These are phyloP conservation scores for Phaseolus coccineus DNA, from an alignment of 331 rosid genomes.

Conservation along the genomic window DNA sequence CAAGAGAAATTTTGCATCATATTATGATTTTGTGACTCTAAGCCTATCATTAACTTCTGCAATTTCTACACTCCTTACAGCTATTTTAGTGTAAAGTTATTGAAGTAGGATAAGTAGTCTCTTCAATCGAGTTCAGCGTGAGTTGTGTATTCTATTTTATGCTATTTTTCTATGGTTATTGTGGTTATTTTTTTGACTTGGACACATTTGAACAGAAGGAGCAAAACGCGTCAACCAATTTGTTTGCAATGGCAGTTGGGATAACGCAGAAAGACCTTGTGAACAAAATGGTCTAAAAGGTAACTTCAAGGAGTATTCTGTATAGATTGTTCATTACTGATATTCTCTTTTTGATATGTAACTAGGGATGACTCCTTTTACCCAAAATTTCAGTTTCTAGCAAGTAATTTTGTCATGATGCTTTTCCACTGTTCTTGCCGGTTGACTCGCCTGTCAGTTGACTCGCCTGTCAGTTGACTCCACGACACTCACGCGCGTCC, in stretches of 20 bases:
- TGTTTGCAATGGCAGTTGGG: conserved; percentile 83
- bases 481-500: too few relatives aligned
- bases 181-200: conserved; percentile 32
- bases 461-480: too few relatives aligned
- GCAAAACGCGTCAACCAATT: conserved; percentile 49
- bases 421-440: conserved; percentile 95
- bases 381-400: too few relatives aligned
- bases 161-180: conserved; percentile 9
- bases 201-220: conserved; percentile 45
- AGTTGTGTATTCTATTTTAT: not conserved
- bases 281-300: conserved; percentile 84
- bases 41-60: not conserved
- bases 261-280: conserved; percentile 78
- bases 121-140: conserved; percentile 48
- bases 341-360: too few relatives aligned
- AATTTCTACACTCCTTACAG: not conserved
- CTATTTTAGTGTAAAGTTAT: not conserved
- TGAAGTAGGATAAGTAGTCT: not conserved
- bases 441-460: too few relatives aligned
- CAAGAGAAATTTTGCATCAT: not conserved
- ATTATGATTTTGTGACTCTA: not conserved
- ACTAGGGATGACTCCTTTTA: too few relatives aligned
- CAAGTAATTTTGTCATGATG: conserved; percentile 73
- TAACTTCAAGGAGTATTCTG: conserved; percentile 34
- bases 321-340: conserved; percentile 2